phyloP scores from a whole-genome alignment of 1,284 basidiomycete genomes.

The Cryptococcus sp. region DNA sequence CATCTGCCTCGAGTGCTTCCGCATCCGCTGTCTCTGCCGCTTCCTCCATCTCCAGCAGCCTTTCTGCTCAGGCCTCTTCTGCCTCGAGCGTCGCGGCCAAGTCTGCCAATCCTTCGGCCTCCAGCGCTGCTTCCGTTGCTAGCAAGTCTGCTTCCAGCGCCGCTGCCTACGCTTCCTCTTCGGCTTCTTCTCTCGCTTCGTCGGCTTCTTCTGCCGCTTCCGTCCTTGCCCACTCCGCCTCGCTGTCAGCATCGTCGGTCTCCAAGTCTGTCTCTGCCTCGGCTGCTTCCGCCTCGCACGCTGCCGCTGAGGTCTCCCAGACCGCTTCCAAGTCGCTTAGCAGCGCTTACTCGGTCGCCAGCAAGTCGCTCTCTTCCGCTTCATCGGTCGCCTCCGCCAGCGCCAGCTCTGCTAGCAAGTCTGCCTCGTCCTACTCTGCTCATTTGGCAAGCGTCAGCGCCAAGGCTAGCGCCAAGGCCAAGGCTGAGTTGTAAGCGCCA shows the following conservation, averaged over 20 bases:
- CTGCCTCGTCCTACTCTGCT: constrained; percentile 32
- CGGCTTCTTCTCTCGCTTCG: constrained; percentile 42
- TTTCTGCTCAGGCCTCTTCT: constrained; percentile 43
- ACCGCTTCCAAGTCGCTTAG: constrained; percentile 27
- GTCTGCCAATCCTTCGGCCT: constrained; percentile 37
- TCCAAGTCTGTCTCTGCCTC: constrained; percentile 31
- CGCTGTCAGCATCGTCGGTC: constrained; percentile 36
- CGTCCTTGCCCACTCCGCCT: constrained; percentile 55
- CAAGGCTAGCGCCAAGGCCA: constrained; percentile 38
- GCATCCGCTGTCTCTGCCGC: constrained; percentile 41
- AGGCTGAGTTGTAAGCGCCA: constrained; percentile 33
- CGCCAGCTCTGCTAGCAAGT: constrained; percentile 35
- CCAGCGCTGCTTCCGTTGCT: constrained; percentile 41
- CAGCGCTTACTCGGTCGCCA: constrained; percentile 56
- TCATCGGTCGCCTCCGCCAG: constrained; percentile 27
- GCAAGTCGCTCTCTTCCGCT: constrained; percentile 36
- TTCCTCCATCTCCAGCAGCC: constrained; percentile 41
- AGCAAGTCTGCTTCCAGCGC: constrained; percentile 45
- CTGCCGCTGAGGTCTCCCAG: constrained; percentile 38
- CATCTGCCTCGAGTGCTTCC: constrained; percentile 44
- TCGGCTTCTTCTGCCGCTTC: constrained; percentile 50
- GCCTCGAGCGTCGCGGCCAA: constrained; percentile 40
- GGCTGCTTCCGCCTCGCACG: constrained; percentile 38
- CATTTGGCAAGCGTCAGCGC: constrained; percentile 36
- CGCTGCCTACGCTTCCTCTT: constrained; percentile 51